Evolutionary conservation across 139 green algal genomes (phyloP).

Genomic region (Gonium pectorale): DNA sequence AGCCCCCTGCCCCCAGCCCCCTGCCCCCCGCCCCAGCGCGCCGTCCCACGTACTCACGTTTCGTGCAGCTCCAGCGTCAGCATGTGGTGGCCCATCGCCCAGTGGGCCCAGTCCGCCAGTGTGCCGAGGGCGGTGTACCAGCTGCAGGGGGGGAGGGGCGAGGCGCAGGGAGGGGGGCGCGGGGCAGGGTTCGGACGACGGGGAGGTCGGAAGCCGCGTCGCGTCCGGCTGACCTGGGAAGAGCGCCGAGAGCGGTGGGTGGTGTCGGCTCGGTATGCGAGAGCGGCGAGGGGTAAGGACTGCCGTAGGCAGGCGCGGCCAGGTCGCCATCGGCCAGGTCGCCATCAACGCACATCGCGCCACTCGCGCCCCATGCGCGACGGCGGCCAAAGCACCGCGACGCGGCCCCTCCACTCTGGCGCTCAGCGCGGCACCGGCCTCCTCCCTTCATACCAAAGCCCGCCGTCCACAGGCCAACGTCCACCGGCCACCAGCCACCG

Average conservation of each 20-base stretch:
- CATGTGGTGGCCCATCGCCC: conserved; percentile 3
- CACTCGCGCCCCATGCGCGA: too few relatives aligned
- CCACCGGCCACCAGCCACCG: too few relatives aligned
- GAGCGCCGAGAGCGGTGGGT: not conserved
- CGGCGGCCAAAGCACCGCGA: too few relatives aligned
- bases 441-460: not conserved
- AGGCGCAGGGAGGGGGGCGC: not conserved
- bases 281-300: not conserved
- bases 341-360: not conserved
- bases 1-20: not conserved
- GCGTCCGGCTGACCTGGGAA: not conserved
- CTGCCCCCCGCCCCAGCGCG: not conserved
- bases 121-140: conserved; percentile 33
- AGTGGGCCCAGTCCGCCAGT: conserved; percentile 28
- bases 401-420: not conserved
- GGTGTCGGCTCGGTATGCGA: too few relatives aligned
- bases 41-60: not conserved
- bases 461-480: not conserved
- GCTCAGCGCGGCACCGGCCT: not conserved
- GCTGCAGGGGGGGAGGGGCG: not conserved
- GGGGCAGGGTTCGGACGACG: not conserved
- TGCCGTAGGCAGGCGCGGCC: not conserved
- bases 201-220: not conserved
- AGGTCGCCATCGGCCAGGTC: not conserved
- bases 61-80: conserved; percentile 41